Evolutionary conservation across 2,329 filamentous ascomycete species (phyloP).

Genomic region (Microdochium nivale): DNA sequence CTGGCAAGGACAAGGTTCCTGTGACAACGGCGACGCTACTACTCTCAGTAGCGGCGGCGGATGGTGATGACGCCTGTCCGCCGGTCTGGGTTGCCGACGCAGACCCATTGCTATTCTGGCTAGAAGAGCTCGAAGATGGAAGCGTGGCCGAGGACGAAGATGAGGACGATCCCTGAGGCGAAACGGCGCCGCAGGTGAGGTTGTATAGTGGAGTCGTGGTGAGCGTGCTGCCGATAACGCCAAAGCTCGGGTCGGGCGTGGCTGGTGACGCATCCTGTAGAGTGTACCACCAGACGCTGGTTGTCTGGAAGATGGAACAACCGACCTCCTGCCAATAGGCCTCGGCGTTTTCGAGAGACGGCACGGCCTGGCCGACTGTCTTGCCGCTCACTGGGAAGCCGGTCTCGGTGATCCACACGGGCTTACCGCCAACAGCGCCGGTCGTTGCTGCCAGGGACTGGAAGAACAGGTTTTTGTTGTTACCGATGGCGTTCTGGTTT

Average conservation of each 20-base stretch:
- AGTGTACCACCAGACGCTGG: slow-evolving; percentile 70
- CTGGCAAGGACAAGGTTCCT: background rate
- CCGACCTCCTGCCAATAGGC: slow-evolving; percentile 74
- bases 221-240: slow-evolving; percentile 50
- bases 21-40: background rate
- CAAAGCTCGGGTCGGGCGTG: slow-evolving; percentile 61
- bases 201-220: slow-evolving; percentile 51
- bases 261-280: slow-evolving; percentile 56
- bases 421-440: slow-evolving; percentile 53
- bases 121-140: background rate
- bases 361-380: slow-evolving; percentile 50
- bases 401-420: slow-evolving; percentile 81
- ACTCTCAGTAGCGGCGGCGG: slow-evolving; percentile 2
- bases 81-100: background rate
- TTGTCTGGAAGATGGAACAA: slow-evolving; percentile 58
- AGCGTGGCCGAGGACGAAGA: background rate
- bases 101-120: background rate
- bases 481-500: slow-evolving; percentile 54
- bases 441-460: slow-evolving; percentile 54
- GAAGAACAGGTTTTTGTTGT: slow-evolving; percentile 59
- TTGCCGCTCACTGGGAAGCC: slow-evolving; percentile 74
- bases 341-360: slow-evolving; percentile 61
- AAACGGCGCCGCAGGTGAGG: slow-evolving; percentile 40
- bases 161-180: background rate
- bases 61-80: background rate